Evolutionary conservation across 225 moss, liverwort and hornwort genomes (phyloP), one percentile per base, ranked within the genome.

Genomic region (Ulota crispa): DNA sequence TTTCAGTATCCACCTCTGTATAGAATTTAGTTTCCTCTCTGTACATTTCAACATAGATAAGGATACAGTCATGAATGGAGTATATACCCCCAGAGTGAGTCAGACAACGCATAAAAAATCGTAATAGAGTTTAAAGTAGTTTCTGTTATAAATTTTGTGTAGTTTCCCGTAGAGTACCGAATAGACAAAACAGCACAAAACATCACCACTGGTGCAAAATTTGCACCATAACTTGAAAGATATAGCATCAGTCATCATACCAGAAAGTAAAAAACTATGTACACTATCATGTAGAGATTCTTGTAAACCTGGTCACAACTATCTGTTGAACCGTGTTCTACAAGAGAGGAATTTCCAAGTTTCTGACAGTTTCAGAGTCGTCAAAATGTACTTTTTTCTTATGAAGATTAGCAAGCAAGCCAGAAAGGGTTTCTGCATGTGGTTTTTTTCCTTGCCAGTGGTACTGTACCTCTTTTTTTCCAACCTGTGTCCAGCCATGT

Each of bases 81-180:
- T 87, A 84, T 82, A 87, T 79, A 86, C 82, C 68, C 59, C 37
- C 79, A 78, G 72, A 77, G 64, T 50, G 16, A 34, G 50, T 56
- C 24, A 77, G 64, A 14, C 20, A 43, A 70, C 32, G 31, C 47
- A 47, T 32, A 66, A 62, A 39, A 61, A 42, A 43, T 68, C 50
- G 68, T 72, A 78, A 72, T 54, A 19, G 21, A 77, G 60, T 39
- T 14, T 2, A 26, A 0, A 27, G 4, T 12, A 50, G 18, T 50
- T 50, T 50, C 50, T 50, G 50, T 50, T 50, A 50, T 18, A 18
- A 36, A 18, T 27, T 68, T 60, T 26, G 4, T 31, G 9, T 73
- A 68, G 31, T 70, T 70, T 78, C 39, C 39, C 56, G 73, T 83
- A 75, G 65, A 70, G 75, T 71, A 71, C 26, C 60, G 70, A 64